These are phyloP conservation scores for Setaria viridis DNA, from an alignment of 202 grass and related monocot genomes.

Conservation along the genomic window DNA sequence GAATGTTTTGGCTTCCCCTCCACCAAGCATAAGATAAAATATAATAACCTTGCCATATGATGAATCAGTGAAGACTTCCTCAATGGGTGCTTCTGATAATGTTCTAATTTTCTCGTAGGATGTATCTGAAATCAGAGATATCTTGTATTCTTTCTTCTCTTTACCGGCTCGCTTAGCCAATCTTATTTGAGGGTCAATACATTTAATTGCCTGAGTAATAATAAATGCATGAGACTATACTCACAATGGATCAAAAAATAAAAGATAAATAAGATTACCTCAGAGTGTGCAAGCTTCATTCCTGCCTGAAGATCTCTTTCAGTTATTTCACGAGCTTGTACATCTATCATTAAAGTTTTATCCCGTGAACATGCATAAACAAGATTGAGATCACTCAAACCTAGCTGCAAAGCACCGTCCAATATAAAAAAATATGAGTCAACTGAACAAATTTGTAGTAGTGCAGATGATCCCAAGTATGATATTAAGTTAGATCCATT, in stretches of 20 bases:
- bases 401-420: conserved; percentile 57
- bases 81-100: conserved; percentile 83
- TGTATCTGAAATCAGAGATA: conserved; percentile 90
- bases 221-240: conserved; percentile 44
- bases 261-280: conserved; percentile 61
- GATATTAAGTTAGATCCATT: not conserved
- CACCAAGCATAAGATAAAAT: conserved; percentile 2
- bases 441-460: conserved; percentile 11
- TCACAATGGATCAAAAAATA: conserved; percentile 4
- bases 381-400: conserved; percentile 97
- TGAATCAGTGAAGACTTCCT: conserved; percentile 95
- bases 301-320: conserved; percentile 93
- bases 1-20: conserved; percentile 10
- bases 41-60: conserved; percentile 82
- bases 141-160: conserved; percentile 87
- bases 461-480: conserved; percentile 7
- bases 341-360: conserved; percentile 99
- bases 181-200: conserved; percentile 92
- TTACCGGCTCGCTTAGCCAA: conserved; percentile 90
- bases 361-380: conserved; percentile 92
- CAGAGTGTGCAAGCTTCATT: conserved; percentile 87
- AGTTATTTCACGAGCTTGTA: conserved; percentile 96
- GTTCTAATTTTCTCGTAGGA: conserved; percentile 88
- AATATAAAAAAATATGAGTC: conserved; percentile 37
- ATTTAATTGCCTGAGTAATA: conserved; percentile 82